Evolutionary conservation across 2,329 filamentous ascomycete genomes (phyloP).

Genomic region (Colletotrichum camelliae): DNA sequence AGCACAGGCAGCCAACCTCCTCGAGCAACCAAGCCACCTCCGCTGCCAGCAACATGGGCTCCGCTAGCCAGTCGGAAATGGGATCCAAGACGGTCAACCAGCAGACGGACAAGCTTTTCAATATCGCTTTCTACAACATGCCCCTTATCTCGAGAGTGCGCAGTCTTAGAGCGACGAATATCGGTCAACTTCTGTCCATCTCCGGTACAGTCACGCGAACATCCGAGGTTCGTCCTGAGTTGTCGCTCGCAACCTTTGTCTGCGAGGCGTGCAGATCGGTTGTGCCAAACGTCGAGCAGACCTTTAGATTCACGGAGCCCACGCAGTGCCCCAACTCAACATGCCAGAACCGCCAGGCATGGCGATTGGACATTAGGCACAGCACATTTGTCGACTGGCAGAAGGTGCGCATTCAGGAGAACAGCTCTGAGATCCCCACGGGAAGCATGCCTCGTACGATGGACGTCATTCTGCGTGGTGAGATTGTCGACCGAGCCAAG

Average conservation of each 20-base stretch:
- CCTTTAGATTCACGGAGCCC: constrained; percentile 95
- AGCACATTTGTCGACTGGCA: constrained; percentile 99
- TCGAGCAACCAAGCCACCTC: constrained; percentile 76
- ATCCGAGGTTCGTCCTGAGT: constrained; percentile 93
- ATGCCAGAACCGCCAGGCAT: constrained; percentile 90
- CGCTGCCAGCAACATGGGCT: constrained; percentile 66
- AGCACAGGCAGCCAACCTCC: constrained; percentile 84
- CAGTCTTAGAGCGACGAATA: constrained; percentile 84
- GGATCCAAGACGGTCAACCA: constrained; percentile 84
- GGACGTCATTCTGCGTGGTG: constrained; percentile 93
- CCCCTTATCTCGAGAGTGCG: constrained; percentile 86
- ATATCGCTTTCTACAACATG: constrained; percentile 91
- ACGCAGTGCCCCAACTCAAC: constrained; percentile 90
- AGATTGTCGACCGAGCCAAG: constrained; percentile 97
- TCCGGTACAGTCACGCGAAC: constrained; percentile 97
- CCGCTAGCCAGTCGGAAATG: constrained; percentile 68
- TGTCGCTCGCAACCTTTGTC: constrained; percentile 89
- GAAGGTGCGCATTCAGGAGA: constrained; percentile 97
- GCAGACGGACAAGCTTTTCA: constrained; percentile 96
- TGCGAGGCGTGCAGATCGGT: constrained; percentile 88
- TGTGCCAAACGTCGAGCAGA: constrained; percentile 92
- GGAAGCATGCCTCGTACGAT: constrained; percentile 98
- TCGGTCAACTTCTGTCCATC: constrained; percentile 92
- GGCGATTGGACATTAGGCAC: constrained; percentile 95
- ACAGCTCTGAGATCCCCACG: constrained; percentile 96